A percentile compares a stretch with the other conserved stretches of the same genome.
phyloP scores from a whole-genome alignment of 2,329 filamentous ascomycete species.

The Helotiales sp. region DNA sequence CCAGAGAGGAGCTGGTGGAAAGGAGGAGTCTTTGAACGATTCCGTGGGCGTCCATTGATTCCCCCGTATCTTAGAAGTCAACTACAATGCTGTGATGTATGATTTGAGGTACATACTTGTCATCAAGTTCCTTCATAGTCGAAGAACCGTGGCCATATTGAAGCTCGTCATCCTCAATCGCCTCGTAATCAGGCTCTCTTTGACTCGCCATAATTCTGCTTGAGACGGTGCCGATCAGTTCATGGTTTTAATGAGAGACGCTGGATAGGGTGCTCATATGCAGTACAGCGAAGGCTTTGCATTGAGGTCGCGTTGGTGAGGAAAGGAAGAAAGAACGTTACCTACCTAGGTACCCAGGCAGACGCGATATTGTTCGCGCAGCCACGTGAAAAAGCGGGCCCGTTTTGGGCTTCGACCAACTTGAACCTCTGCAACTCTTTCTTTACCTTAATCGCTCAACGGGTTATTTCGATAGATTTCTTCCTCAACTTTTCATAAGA shows the following conservation, averaged over 20 bases:
- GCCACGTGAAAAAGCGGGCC: too few relatives aligned
- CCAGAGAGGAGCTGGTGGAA: constrained; percentile 78
- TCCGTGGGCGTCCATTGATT: constrained; percentile 38
- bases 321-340: too few relatives aligned
- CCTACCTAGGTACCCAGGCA: too few relatives aligned
- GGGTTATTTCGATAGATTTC: too few relatives aligned
- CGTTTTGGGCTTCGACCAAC: too few relatives aligned
- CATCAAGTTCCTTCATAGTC: constrained; percentile 29
- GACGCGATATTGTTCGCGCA: too few relatives aligned
- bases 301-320: too few relatives aligned
- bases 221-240: background rate
- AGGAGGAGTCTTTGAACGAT: constrained; percentile 74
- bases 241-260: background rate
- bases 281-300: too few relatives aligned
- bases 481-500: too few relatives aligned
- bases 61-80: background rate
- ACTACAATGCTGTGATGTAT: background rate
- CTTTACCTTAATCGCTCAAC: too few relatives aligned
- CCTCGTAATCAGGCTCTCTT: constrained; percentile 24
- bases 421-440: too few relatives aligned
- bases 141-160: constrained; percentile 47
- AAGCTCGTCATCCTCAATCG: constrained; percentile 43
- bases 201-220: constrained; percentile 1
- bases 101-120: constrained; percentile 21
- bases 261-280: too few relatives aligned